Evolutionary conservation across 768 basidiomycete genomes (phyloP), one percentile per base, ranked within the genome.

Genomic region (Crucibulum laeve): DNA sequence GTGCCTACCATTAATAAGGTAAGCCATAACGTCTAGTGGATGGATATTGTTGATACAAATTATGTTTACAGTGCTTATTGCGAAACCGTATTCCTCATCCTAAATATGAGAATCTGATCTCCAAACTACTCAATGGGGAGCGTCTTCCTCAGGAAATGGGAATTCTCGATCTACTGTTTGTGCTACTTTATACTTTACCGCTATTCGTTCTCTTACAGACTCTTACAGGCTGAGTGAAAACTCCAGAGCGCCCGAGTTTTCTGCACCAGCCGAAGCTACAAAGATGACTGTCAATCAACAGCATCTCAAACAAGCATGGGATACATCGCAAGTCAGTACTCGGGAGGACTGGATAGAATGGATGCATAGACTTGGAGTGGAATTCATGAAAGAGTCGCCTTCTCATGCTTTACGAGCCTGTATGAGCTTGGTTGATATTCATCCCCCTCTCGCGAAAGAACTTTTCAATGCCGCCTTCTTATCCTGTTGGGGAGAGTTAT

Each of bases 391-490:
- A 57, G 93, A 98, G 50, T 97, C 95, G 0, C 95, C 96, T 0
- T 96, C 93, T 1, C 93, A 95, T 67, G 96, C 96, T n/a, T 77
- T 99, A 28, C 81, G 96, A 34, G 93, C 96, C 0, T 97, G 95
- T 56, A 91, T 92, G 80, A 90, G 82, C 53, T 68, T 98, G 35
- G 92, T 97, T 2, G 91, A 96, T 57, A 82, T 87, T 5, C 90
- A 97, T 61, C 78, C 84, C 17, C 91, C 93, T 1, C 74, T 98
- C 39, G 93, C 92, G 0, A 86, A 87, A 55, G 95, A 98, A 56
- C 68, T 99, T 8, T 98, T 97, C 74, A 98, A 98, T 60, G 92
- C 94, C 3, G 96, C 96, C 0, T 99, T 99, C 65, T 77, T 98
- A 14, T 97, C 94, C 4, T 99, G 96, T 51, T 99, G 96, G 95